A percentile compares a stretch with the other conserved stretches of the same genome.
Conservation (phyloP, 768 basidiomycete genomes). For the Inosperma sp. region DNA sequence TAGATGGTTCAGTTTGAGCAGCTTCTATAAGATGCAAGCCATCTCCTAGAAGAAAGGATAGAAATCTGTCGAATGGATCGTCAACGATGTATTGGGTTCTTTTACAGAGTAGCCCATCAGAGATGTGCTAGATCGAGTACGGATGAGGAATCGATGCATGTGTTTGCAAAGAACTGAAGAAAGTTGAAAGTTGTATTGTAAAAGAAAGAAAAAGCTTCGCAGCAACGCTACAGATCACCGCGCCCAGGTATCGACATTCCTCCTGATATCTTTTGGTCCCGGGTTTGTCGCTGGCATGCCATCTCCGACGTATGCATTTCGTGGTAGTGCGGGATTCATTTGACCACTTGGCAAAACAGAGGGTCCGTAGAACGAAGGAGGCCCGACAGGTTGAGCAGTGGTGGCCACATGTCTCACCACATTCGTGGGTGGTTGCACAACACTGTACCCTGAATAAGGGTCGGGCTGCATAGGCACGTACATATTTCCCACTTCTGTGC, state of each 20-base stretch:
- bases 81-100: conserved; percentile 10
- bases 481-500: conserved; percentile 61
- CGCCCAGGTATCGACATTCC: conserved; percentile 71
- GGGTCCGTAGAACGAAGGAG: conserved; percentile 68
- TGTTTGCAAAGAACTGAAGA: neutral
- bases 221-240: conserved; percentile 45
- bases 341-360: conserved; percentile 51
- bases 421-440: conserved; percentile 29
- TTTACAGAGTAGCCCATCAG: conserved; percentile 8
- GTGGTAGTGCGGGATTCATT: conserved; percentile 29
- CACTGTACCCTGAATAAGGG: conserved; percentile 57
- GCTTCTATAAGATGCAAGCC: no score
- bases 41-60: no score
- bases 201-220: conserved; percentile 7
- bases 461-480: conserved; percentile 85
- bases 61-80: conserved; percentile 8
- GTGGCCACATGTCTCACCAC: conserved; percentile 44
- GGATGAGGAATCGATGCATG: neutral
- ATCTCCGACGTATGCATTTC: conserved; percentile 41
- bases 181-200: conserved; percentile 8
- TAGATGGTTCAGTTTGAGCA: conserved; percentile 5
- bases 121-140: conserved; percentile 2
- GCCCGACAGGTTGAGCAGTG: conserved; percentile 44
- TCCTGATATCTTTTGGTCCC: conserved; percentile 52
- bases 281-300: conserved; percentile 36